Base-by-base conservation (phyloP, 2,329 filamentous ascomycete genomes). In the Elsinoe perseae region DNA sequence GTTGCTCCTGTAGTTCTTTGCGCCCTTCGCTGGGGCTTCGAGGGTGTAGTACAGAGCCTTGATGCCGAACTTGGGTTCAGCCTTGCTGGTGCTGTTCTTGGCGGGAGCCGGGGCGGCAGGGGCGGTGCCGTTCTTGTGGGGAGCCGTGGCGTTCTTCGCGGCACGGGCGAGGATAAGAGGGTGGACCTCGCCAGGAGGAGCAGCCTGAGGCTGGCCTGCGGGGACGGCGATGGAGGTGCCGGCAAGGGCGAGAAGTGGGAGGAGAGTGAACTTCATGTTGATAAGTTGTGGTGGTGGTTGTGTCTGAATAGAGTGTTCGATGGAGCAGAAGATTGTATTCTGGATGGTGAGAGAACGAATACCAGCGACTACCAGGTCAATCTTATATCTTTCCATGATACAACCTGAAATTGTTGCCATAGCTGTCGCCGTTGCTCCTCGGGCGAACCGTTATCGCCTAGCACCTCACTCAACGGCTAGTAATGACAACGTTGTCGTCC, bases 181-280 rank as follows among this genome's bases (percentile, higher is more conserved):
- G 48, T 52, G 25, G 12, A 52, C 48, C 25, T 32, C 20, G 30
- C 48, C 48, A 38, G 48, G 48, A 52, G 48, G 48, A 52, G 48
- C 28, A 25, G 48, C 48, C 21, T 52, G 48, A 3, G 48, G 48
- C 48, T 18, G n/a, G 18, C 48, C 48, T 12, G 48, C 48, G 10
- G 48, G 48, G 14, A 20, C 14, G 32, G 48, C 48, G 18, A 52
- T 5, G 20, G 48, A n/a, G 18, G 28, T 36, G 48, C 48, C 48
- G 25, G 48, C 48, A 7, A 52, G 28, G 48, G 48, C 48, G n/a
- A 52, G 48, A 20, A 52, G 30, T 28, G 48, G 27, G 9, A 52
- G 34, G 32, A 43, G n/a, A 32, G 42, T 46, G 36, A 43, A 53
- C n/a, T 52, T 57, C 55, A 57, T 57, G 25, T 14, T 52, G 44